Conservation (phyloP, 75 land plant genomes). For the Ceratopteris richardii region DNA sequence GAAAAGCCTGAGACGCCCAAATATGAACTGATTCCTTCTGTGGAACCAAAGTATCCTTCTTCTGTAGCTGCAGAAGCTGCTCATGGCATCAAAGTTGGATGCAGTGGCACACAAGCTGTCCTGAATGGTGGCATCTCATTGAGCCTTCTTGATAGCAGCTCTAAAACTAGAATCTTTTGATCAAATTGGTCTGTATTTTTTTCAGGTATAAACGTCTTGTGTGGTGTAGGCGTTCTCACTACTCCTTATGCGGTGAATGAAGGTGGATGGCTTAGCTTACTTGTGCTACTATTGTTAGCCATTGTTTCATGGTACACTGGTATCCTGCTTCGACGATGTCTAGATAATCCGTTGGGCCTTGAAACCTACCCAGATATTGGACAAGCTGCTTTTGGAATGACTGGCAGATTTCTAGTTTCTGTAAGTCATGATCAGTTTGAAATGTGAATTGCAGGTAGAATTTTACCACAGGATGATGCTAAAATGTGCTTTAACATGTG, state of each 20-base stretch:
- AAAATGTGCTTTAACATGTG: no score
- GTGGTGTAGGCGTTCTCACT: slow-evolving; percentile 78
- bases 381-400: slow-evolving; percentile 73
- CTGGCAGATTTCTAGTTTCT: slow-evolving; percentile 48
- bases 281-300: slow-evolving; percentile 38
- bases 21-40: slow-evolving; percentile 17
- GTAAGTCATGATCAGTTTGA: slow-evolving; percentile 29
- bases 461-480: no score
- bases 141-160: no score
- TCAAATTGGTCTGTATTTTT: no score
- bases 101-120: slow-evolving; percentile 17
- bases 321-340: slow-evolving; percentile 43
- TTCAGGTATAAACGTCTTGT: slow-evolving; percentile 66
- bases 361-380: slow-evolving; percentile 84
- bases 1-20: slow-evolving; percentile 18
- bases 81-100: slow-evolving; percentile 5
- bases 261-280: slow-evolving; percentile 68
- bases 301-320: slow-evolving; percentile 71
- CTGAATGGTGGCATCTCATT: slow-evolving; percentile 17
- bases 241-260: slow-evolving; percentile 73
- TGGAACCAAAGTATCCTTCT: slow-evolving; percentile 21
- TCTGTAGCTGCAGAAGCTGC: slow-evolving; percentile 14
- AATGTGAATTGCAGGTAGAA: no score
- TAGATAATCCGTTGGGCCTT: slow-evolving; percentile 56
- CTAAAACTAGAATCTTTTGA: no score